Conservation (phyloP, 768 basidiomycete species). For the Mycena maculata region DNA sequence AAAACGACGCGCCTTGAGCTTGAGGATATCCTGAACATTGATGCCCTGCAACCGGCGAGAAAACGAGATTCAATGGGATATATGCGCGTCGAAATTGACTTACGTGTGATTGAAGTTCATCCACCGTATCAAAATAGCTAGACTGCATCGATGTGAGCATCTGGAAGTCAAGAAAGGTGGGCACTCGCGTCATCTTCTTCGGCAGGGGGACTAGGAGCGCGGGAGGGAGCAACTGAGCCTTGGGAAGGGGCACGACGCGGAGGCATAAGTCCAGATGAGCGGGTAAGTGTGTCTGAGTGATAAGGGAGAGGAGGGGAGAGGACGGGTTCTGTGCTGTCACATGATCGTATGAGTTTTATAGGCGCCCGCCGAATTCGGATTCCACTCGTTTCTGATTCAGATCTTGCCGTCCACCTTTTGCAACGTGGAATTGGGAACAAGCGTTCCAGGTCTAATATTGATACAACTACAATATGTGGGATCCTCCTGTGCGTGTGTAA, state of each 20-base stretch:
- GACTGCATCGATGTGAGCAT: slow-evolving; percentile 48
- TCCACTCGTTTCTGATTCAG: too few relatives aligned
- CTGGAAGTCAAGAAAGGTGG: background rate
- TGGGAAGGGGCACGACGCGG: slow-evolving; percentile 65
- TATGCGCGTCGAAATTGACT: slow-evolving; percentile 34
- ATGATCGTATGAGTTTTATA: slow-evolving; percentile 15
- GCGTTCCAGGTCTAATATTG: slow-evolving; percentile 6
- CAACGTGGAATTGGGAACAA: too few relatives aligned
- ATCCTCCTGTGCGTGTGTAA: slow-evolving; percentile 13
- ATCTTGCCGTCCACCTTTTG: too few relatives aligned
- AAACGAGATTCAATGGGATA: slow-evolving; percentile 26
- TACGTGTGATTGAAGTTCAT: slow-evolving; percentile 87
- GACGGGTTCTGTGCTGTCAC: background rate
- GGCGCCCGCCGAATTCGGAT: too few relatives aligned
- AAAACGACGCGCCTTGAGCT: slow-evolving; percentile 75
- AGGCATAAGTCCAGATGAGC: slow-evolving; percentile 48
- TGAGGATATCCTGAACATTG: slow-evolving; percentile 94
- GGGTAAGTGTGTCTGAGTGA: too few relatives aligned
- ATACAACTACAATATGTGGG: slow-evolving; percentile 18
- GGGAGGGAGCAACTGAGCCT: slow-evolving; percentile 58
- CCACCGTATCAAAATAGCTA: slow-evolving; percentile 81
- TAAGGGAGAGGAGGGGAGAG: background rate
- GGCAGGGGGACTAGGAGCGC: slow-evolving; percentile 57
- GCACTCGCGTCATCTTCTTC: slow-evolving; percentile 55
- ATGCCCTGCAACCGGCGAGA: slow-evolving; percentile 71